A percentile compares a stretch with the other conserved stretches of the same genome.
These are phyloP conservation scores for Amanita muscaria DNA, from an alignment of 768 basidiomycete genomes.

Conservation along the genomic window DNA sequence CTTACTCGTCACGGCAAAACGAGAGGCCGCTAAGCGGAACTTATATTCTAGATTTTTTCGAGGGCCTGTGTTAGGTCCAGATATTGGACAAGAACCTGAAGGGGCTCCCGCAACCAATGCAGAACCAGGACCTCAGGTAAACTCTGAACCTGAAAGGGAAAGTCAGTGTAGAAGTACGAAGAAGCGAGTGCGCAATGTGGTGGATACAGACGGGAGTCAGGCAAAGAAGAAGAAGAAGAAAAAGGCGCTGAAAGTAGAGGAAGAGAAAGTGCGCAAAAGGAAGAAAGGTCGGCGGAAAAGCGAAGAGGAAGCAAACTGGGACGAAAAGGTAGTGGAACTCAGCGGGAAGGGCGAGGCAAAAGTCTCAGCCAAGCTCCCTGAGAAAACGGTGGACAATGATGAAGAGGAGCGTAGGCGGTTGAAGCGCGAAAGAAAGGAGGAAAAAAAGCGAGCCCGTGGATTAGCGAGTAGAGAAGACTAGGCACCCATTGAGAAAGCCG, in stretches of 20 bases:
- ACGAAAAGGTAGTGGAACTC: conserved; percentile 10
- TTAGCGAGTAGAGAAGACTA: not conserved
- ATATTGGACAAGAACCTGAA: not conserved
- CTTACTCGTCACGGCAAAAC: conserved; percentile 58
- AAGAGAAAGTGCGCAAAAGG: not conserved
- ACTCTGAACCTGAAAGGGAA: not conserved
- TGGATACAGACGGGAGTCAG: not conserved
- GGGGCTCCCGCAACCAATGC: not conserved
- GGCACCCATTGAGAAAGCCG: not conserved
- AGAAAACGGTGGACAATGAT: no score
- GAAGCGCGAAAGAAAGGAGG: not conserved
- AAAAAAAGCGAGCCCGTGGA: not conserved
- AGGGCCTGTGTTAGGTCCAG: conserved; percentile 47
- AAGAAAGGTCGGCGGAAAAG: not conserved
- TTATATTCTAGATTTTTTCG: conserved; percentile 80
- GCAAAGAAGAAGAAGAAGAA: not conserved
- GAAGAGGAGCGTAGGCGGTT: not conserved
- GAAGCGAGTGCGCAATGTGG: not conserved
- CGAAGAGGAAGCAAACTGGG: conserved; percentile 10
- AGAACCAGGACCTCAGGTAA: not conserved
- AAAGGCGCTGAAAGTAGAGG: not conserved
- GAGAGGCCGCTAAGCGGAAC: conserved; percentile 64
- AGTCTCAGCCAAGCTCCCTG: not conserved
- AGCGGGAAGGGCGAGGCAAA: no score
- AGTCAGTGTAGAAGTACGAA: not conserved